phyloP scores from a whole-genome alignment of 2,329 filamentous ascomycete genomes.

The Botrytis fragariae region DNA sequence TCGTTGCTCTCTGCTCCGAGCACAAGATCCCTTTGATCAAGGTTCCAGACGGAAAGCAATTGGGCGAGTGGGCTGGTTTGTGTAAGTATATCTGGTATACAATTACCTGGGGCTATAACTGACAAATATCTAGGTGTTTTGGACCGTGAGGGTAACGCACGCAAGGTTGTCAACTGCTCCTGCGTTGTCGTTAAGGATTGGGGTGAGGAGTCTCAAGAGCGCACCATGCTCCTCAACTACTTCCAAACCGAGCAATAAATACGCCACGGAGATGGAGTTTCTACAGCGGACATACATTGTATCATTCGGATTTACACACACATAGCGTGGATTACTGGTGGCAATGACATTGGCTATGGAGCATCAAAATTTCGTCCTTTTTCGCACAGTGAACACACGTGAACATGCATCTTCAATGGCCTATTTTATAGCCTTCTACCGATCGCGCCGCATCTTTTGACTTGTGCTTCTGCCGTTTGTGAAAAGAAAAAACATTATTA shows the following conservation, averaged over 20 bases:
- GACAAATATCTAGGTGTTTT: slow-evolving; percentile 69
- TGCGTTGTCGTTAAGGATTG: slow-evolving; percentile 99
- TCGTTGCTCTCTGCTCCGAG: slow-evolving; percentile 97
- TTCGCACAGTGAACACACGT: slow-evolving; percentile 5
- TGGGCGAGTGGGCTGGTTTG: slow-evolving; percentile 99
- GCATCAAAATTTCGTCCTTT: slow-evolving; percentile 8
- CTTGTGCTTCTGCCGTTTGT: neutral
- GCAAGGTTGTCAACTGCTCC: slow-evolving; percentile 99
- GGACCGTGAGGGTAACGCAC: slow-evolving; percentile 98
- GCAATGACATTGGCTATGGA: slow-evolving; percentile 37
- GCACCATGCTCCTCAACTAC: slow-evolving; percentile 99
- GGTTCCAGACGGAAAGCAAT: slow-evolving; percentile 99
- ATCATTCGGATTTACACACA: slow-evolving; percentile 37
- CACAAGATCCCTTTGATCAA: slow-evolving; percentile 99
- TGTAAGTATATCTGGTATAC: slow-evolving; percentile 64
- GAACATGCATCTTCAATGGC: neutral
- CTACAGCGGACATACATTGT: slow-evolving; percentile 35
- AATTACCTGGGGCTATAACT: slow-evolving; percentile 22
- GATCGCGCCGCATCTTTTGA: neutral
- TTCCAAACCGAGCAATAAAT: slow-evolving; percentile 86
- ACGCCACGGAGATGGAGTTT: slow-evolving; percentile 33
- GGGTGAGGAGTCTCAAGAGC: slow-evolving; percentile 99
- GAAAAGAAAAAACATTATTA: neutral
- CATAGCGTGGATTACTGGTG: slow-evolving; percentile 35
- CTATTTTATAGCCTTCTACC: neutral